Conservation (phyloP, 2,329 filamentous ascomycete species). For the Fusarium albidum region DNA sequence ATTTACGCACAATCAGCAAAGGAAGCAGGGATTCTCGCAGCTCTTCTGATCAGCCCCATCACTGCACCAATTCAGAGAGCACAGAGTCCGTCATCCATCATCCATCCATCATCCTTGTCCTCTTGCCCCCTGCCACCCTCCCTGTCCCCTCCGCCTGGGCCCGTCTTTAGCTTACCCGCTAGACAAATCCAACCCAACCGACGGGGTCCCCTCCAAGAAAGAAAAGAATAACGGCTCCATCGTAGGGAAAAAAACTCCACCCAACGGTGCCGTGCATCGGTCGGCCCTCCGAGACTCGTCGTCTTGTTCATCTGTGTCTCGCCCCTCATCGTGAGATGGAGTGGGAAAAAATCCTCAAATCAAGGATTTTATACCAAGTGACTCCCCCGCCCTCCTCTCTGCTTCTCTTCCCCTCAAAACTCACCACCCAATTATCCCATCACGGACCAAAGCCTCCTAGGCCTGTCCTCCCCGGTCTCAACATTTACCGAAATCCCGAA, state of each 20-base stretch:
- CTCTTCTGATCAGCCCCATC: constrained; percentile 9
- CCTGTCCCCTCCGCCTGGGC: constrained; percentile 24
- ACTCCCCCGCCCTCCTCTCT: constrained; percentile 18
- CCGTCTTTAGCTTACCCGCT: constrained; percentile 40
- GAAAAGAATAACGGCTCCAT: neutral
- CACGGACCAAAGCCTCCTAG: constrained; percentile 41
- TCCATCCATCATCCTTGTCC: constrained; percentile 19
- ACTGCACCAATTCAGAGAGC: neutral
- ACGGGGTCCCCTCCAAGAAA: constrained; percentile 3
- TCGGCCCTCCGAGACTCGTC: constrained; percentile 20
- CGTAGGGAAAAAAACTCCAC: constrained; percentile 22
- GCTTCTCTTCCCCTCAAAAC: constrained; percentile 6
- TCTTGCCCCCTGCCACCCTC: neutral
- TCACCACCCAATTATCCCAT: constrained; percentile 20
- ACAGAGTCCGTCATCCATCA: constrained; percentile 10
- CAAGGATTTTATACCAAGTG: constrained; percentile 18
- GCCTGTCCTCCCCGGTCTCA: constrained; percentile 1
- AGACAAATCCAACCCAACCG: constrained; percentile 28
- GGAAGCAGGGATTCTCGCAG: constrained; percentile 1
- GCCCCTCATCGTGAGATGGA: constrained; percentile 3
- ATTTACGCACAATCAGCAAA: neutral
- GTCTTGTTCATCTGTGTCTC: constrained; percentile 4
- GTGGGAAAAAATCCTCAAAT: constrained; percentile 1
- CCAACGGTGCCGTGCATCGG: constrained; percentile 18
- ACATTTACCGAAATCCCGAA: constrained; percentile 24